These are phyloP conservation scores for Paramecium sexaurelia DNA, from an alignment of 73 alveolate genomes.

Conservation along the genomic window DNA sequence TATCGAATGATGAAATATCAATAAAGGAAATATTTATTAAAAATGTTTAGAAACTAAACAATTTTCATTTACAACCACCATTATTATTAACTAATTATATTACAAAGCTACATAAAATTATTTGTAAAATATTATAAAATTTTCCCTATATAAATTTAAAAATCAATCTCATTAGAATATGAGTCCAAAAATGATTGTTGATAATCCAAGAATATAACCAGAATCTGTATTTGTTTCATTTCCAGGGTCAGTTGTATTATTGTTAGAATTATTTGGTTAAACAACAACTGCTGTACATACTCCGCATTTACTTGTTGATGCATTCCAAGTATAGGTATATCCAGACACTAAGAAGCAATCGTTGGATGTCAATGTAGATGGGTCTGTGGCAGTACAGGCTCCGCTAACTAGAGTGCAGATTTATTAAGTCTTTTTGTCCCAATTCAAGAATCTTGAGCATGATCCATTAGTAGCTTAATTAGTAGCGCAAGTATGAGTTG, in stretches of 20 bases:
- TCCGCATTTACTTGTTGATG: not conserved
- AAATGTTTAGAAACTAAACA: too few species aligned
- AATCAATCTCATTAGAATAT: not conserved
- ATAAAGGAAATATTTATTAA: too few species aligned
- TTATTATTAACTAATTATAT: too few species aligned
- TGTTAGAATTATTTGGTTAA: not conserved
- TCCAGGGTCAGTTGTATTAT: not conserved
- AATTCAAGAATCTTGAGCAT: not conserved
- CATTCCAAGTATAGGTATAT: constrained; percentile 6
- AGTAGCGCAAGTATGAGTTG: constrained; percentile 5
- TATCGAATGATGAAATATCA: too few species aligned
- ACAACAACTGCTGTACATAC: constrained; percentile 21
- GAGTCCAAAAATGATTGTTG: not conserved
- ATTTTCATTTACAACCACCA: too few species aligned
- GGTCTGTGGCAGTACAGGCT: not conserved
- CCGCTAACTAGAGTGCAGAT: not conserved
- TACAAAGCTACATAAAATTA: too few species aligned
- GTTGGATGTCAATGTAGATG: not conserved
- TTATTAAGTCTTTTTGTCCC: not conserved
- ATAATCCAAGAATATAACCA: not conserved
- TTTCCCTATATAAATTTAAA: not conserved
- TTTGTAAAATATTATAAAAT: too few species aligned
- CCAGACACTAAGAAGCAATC: constrained; percentile 4
- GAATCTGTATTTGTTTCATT: not conserved
- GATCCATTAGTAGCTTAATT: not conserved